A percentile compares a stretch with the other conserved stretches of the same genome.
Evolutionary conservation across 2,329 filamentous ascomycete species (phyloP).

Genomic region (Sclerotinia glacialis): DNA sequence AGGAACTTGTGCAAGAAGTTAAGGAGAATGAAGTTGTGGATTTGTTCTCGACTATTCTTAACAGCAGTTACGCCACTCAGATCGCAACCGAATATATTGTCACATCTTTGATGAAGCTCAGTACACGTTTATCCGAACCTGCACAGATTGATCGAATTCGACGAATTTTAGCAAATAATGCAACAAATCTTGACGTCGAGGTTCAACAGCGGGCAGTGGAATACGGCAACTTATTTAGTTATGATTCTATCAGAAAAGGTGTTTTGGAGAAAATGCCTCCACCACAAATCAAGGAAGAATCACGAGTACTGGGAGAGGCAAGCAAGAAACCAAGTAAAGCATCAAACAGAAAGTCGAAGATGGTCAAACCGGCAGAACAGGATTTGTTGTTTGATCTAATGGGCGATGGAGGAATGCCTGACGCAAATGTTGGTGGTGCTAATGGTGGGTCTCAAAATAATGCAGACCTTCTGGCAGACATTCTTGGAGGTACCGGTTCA

Average conservation of each 20-base stretch:
- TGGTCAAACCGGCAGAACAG: constrained; percentile 81
- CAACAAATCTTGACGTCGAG: constrained; percentile 88
- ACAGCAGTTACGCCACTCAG: constrained; percentile 91
- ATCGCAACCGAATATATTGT: constrained; percentile 94
- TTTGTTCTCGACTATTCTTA: constrained; percentile 85
- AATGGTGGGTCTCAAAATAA: constrained; percentile 69
- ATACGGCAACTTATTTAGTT: constrained; percentile 90
- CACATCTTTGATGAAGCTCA: constrained; percentile 92
- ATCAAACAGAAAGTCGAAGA: constrained; percentile 71
- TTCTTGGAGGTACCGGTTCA: constrained; percentile 71
- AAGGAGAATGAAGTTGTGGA: constrained; percentile 89
- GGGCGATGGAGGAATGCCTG: constrained; percentile 70
- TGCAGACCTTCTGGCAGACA: constrained; percentile 85
- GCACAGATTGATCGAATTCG: constrained; percentile 85
- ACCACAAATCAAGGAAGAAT: constrained; percentile 94
- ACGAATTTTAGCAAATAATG: constrained; percentile 71
- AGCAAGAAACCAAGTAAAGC: constrained; percentile 65
- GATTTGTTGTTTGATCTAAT: constrained; percentile 91
- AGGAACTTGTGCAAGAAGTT: constrained; percentile 77
- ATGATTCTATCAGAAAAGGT: constrained; percentile 81
- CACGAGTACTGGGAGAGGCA: constrained; percentile 81
- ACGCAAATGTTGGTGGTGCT: constrained; percentile 60
- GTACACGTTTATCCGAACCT: constrained; percentile 77
- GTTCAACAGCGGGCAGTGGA: constrained; percentile 95
- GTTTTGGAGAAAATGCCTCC: constrained; percentile 98